phyloP scores from a whole-genome alignment of 495 filamentous ascomycete species.

The Amniculicola lignicola region DNA sequence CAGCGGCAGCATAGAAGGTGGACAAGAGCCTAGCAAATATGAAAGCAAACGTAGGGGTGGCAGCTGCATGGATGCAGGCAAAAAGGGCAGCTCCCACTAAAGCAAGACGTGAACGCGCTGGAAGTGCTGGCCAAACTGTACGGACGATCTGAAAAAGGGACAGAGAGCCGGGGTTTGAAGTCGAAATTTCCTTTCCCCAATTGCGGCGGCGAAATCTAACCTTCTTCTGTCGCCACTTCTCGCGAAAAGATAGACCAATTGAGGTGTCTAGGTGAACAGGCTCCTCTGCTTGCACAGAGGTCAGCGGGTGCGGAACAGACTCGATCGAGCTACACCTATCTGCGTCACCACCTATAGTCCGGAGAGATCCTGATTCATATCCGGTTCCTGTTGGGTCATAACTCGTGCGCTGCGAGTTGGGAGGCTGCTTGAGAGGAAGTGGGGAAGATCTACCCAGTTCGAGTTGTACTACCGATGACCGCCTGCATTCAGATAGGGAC shows the following conservation, averaged over 20 bases:
- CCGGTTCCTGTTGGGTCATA: neutral
- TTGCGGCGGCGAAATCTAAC: neutral
- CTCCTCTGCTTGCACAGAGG: neutral
- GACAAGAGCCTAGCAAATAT: slow-evolving; percentile 70
- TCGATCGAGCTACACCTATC: too few species aligned
- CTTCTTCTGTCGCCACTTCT: neutral
- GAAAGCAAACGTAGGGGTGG: slow-evolving; percentile 75
- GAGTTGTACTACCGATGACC: neutral
- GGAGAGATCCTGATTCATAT: too few species aligned
- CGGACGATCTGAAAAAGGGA: slow-evolving; percentile 53
- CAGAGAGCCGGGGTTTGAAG: neutral
- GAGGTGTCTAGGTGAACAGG: neutral
- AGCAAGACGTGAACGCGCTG: slow-evolving; percentile 48
- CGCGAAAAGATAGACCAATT: neutral
- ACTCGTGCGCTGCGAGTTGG: neutral
- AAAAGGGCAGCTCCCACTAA: slow-evolving; percentile 60
- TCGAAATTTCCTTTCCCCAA: too few species aligned
- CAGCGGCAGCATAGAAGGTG: slow-evolving; percentile 58
- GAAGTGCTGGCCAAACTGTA: slow-evolving; percentile 70
- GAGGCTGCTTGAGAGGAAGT: neutral
- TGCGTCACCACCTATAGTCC: too few species aligned
- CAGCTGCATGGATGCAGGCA: slow-evolving; percentile 61
- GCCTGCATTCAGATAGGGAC: too few species aligned
- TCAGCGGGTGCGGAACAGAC: neutral
- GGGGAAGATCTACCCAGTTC: too few species aligned